These are phyloP conservation scores for Trametes sp. DNA, from an alignment of 1,284 basidiomycete genomes.

Conservation along the genomic window DNA sequence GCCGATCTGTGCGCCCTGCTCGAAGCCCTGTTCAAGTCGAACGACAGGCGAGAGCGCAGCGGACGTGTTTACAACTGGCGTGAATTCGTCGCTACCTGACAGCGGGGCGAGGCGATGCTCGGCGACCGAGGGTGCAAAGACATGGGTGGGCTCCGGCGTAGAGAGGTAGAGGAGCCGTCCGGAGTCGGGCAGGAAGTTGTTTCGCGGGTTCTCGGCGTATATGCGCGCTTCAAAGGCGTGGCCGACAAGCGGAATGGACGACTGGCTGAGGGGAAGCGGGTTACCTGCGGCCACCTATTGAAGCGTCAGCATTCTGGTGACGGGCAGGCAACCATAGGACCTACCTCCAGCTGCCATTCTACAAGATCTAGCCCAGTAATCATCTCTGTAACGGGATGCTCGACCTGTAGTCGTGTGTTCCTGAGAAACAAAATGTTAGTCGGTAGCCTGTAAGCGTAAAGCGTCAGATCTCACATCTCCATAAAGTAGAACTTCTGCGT, in stretches of 20 bases:
- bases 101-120: slow-evolving; percentile 41
- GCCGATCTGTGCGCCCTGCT: slow-evolving; percentile 86
- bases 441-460: not conserved
- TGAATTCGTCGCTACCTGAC: slow-evolving; percentile 25
- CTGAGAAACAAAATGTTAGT: slow-evolving; percentile 45
- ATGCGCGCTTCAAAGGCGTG: slow-evolving; percentile 97
- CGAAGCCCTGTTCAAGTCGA: slow-evolving; percentile 92
- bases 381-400: slow-evolving; percentile 97
- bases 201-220: slow-evolving; percentile 95
- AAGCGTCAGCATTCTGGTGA: not conserved
- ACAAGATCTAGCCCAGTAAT: slow-evolving; percentile 93
- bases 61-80: slow-evolving; percentile 46
- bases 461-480: slow-evolving; percentile 75
- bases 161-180: slow-evolving; percentile 84
- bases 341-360: slow-evolving; percentile 90
- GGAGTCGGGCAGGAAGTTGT: slow-evolving; percentile 92
- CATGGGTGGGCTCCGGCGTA: slow-evolving; percentile 72
- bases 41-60: slow-evolving; percentile 66
- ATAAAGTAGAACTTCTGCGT: slow-evolving; percentile 88
- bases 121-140: slow-evolving; percentile 60
- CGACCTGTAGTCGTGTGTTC: slow-evolving; percentile 94
- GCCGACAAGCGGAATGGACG: slow-evolving; percentile 83
- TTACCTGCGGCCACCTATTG: slow-evolving; percentile 87
- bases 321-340: not conserved
- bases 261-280: slow-evolving; percentile 79